phyloP scores from a whole-genome alignment of 1,284 basidiomycete genomes.

The Phylloporus sp. region DNA sequence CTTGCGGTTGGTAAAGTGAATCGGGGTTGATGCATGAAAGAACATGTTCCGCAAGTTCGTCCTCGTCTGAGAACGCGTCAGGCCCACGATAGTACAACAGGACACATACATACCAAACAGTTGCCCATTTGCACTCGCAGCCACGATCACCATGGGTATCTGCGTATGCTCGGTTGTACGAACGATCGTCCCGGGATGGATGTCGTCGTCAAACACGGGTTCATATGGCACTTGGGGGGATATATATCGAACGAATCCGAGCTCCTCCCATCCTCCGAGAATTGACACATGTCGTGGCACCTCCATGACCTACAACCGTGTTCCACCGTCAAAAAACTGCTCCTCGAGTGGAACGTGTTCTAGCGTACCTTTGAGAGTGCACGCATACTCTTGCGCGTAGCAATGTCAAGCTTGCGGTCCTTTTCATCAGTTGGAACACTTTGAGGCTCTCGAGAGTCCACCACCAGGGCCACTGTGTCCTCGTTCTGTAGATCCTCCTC shows the following conservation, averaged over 20 bases:
- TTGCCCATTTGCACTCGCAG: not conserved
- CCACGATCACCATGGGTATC: conserved; percentile 17
- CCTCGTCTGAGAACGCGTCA: not conserved
- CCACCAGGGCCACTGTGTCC: not conserved
- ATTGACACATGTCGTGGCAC: conserved; percentile 9
- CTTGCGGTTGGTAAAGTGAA: conserved; percentile 10
- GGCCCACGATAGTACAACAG: too few relatives aligned
- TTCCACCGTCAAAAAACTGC: not conserved
- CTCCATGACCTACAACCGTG: not conserved
- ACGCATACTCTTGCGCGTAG: not conserved
- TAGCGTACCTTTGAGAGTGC: conserved; percentile 22
- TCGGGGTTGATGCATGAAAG: conserved; percentile 3
- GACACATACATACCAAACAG: conserved; percentile 25
- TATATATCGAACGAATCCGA: conserved; percentile 2
- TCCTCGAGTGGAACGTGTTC: not conserved
- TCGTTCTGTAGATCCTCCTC: not conserved
- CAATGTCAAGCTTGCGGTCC: not conserved
- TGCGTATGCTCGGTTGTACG: not conserved
- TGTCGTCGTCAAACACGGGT: not conserved
- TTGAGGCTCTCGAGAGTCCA: not conserved
- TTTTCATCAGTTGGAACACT: not conserved
- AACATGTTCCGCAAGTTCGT: conserved; percentile 7
- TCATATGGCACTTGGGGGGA: conserved; percentile 10
- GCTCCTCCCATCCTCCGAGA: conserved; percentile 11
- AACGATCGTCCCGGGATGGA: conserved; percentile 9